Evolutionary conservation across 2,329 filamentous ascomycete genomes (phyloP), one percentile per base, ranked within the genome.

Genomic region (Hypoxylon sp.): DNA sequence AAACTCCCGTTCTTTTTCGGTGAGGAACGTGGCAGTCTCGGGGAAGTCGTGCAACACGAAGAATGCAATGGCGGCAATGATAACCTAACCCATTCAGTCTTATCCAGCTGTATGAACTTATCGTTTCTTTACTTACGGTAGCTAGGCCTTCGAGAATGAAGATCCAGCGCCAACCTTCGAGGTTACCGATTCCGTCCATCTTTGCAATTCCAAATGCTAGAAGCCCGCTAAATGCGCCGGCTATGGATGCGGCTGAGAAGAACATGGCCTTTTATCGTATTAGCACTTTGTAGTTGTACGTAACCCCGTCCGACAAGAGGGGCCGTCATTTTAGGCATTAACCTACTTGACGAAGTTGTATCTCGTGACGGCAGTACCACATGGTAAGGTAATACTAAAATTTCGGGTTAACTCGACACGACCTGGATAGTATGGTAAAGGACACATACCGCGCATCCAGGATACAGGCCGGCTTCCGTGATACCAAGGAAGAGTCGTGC

Each of bases 1-100:
- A 48, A 92, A 88, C 0, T 83, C 85, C 2, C 90, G 85, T 70
- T 97, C 92, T 32, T 87, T 85, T 7, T 87, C 84, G 0, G 87
- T 88, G 20, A 97, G 82, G 73, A 96, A 97, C 0, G 70, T 84
- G 0, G 92, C 91, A 22, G 91, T 87, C 66, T 93, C 91, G 0
- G 93, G 93, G 69, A 93, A 96, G 71, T 97, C 92, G 69, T 91
- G 85, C 0, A 96, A 86, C 66, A 89, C 81, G 80, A 87, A 94
- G 77, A 90, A 93, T 0, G 87, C 87, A 0, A 82, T 70, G 3
- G 88, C 61, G 0, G 91, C 92, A 4, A 93, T 83, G 1, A 93
- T 1, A 2, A 78, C 72, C 54, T 77, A 59, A 3, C 56, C 55
- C 15, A 67, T 2, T 68, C 47, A 60, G 59, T 41, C 56, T 24